Evolutionary conservation across 83 land plant genomes (phyloP).

Genomic region (Larix sibirica): DNA sequence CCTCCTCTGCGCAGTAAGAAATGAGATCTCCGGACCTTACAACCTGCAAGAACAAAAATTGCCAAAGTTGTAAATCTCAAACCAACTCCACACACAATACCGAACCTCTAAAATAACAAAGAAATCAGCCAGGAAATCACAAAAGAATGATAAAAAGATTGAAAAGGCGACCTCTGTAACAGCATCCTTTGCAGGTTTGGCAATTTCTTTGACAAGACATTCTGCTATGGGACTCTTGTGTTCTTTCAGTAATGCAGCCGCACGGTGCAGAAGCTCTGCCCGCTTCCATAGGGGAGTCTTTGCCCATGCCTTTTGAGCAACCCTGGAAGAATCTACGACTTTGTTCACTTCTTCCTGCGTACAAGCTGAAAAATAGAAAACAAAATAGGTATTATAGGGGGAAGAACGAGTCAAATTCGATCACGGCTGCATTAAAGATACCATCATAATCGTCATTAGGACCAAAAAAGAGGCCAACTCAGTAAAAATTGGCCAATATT

Average conservation of each 20-base stretch:
- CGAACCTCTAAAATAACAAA: slow-evolving; percentile 5
- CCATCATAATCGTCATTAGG: too few species aligned
- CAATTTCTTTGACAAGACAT: slow-evolving; percentile 85
- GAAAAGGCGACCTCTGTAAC: slow-evolving; percentile 66
- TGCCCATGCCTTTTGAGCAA: slow-evolving; percentile 82
- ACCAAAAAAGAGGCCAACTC: too few species aligned
- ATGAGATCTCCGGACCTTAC: slow-evolving; percentile 77
- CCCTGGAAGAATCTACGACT: slow-evolving; percentile 63
- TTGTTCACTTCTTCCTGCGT: slow-evolving; percentile 93
- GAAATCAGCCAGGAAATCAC: background rate
- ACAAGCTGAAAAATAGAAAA: slow-evolving; percentile 52
- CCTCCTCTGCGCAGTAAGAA: slow-evolving; percentile 79
- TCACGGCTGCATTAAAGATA: too few species aligned
- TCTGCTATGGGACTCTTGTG: slow-evolving; percentile 82
- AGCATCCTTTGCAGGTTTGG: slow-evolving; percentile 86
- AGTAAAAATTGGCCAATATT: too few species aligned
- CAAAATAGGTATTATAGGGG: too few species aligned
- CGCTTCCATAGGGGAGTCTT: slow-evolving; percentile 90
- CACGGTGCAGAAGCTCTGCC: slow-evolving; percentile 85
- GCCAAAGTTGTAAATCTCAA: background rate
- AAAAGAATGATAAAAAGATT: background rate
- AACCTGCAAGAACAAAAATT: slow-evolving; percentile 36
- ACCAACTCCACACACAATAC: background rate
- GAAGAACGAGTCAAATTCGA: too few species aligned
- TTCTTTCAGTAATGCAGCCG: slow-evolving; percentile 84